Conservation (phyloP, 2,329 filamentous ascomycete species). For the Colletotrichum falcatum region DNA sequence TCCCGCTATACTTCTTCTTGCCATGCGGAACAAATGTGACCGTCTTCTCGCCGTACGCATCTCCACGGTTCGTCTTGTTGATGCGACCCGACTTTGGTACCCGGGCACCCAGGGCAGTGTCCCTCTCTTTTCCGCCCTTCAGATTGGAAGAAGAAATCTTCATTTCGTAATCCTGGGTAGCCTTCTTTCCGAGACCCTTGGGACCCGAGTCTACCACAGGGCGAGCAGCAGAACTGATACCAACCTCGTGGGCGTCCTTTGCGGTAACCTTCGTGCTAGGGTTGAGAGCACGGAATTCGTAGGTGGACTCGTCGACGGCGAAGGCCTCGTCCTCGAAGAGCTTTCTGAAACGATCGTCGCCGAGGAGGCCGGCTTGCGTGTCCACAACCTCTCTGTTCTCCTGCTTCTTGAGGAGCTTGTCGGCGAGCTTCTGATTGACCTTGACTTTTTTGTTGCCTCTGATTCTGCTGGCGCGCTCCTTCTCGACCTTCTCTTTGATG, state of each 20-base stretch:
- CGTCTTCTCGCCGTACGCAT: slow-evolving; percentile 72
- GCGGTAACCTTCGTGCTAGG: slow-evolving; percentile 73
- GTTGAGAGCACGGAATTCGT: slow-evolving; percentile 90
- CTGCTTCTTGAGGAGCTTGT: slow-evolving; percentile 77
- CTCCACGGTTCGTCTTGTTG: slow-evolving; percentile 58
- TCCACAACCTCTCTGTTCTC: slow-evolving; percentile 70
- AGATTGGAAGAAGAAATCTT: slow-evolving; percentile 77
- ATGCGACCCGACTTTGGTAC: slow-evolving; percentile 62
- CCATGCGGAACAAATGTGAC: slow-evolving; percentile 79
- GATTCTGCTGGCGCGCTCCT: slow-evolving; percentile 95
- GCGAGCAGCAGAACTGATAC: slow-evolving; percentile 31
- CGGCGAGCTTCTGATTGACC: slow-evolving; percentile 87
- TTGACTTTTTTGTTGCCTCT: slow-evolving; percentile 97
- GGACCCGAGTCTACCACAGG: slow-evolving; percentile 19
- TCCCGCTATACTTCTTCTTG: slow-evolving; percentile 55
- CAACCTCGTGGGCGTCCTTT: slow-evolving; percentile 40
- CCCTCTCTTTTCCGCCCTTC: slow-evolving; percentile 67
- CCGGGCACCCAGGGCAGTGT: slow-evolving; percentile 69
- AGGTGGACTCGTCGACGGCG: slow-evolving; percentile 87
- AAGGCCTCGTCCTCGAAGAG: slow-evolving; percentile 96
- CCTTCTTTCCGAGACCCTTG: slow-evolving; percentile 37
- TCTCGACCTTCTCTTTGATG: slow-evolving; percentile 94
- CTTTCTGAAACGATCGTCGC: slow-evolving; percentile 86
- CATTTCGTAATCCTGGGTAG: slow-evolving; percentile 56
- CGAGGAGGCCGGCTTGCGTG: slow-evolving; percentile 74